Base-by-base conservation (phyloP, 345 rosid species). In the Euphorbia peplus region DNA sequence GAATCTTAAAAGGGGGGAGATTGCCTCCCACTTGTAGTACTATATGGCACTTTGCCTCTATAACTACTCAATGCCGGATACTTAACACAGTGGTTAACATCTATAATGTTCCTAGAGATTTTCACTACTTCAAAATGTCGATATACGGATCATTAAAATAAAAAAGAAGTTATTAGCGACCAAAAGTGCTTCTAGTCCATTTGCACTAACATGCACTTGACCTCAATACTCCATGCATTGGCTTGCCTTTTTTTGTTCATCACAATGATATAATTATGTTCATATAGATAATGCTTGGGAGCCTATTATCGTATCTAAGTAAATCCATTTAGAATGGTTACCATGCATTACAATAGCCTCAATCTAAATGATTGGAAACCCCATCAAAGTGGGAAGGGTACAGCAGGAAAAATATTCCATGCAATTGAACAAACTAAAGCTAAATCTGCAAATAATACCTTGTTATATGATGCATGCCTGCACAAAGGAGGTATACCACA, bases 401-500 rank as follows among this genome's bases (percentile, higher is more conserved):
- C 57, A 67, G 51, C 66, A 21, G 25, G 63, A 64, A 76, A 60
- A 51, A 57, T 50, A 52, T 30, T 37, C 30, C 13, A 22, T 11
- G 13, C 14, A 50, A 14, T 16, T 19, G 46, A 59, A n/a, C n/a
- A n/a, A n/a, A n/a, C n/a, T n/a, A 39, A 55, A 61, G n/a, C 42
- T 63, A 63, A 42, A 62, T 39, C 57, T 60, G 64, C 12, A 44
- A 72, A 47, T 68, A 50, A 54, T 84, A 93, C 98, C 98, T 89
- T 93, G 67, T 46, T 50, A 70, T 24, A 73, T 67, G 89, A 77
- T 74, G 73, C 86, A 80, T 93, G 98, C 80, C 90, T 82, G 78
- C 98, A 93, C 42, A 91, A 70, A 51, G 80, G 86, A 67, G 80
- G 66, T 79, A 86, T 74, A 21, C 60, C 69, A 73, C 98, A 93